phyloP scores from a whole-genome alignment of 164 flowering plant genomes.

The Liquidambar formosana region DNA sequence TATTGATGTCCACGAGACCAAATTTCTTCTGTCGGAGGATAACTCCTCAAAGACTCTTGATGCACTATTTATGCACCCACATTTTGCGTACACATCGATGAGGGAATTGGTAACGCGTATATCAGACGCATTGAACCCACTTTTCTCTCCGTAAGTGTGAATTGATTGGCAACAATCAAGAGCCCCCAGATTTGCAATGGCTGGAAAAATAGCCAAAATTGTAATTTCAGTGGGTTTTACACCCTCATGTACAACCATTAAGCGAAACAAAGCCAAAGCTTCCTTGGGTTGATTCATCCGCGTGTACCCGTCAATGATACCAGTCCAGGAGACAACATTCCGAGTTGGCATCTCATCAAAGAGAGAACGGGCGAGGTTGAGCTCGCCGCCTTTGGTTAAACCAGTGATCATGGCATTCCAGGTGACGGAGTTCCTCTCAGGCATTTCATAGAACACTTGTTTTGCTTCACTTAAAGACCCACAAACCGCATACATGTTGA shows the following conservation, averaged over 20 bases:
- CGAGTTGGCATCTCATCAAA: constrained; percentile 50
- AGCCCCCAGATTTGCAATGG: constrained; percentile 44
- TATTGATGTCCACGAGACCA: constrained; percentile 55
- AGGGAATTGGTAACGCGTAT: constrained; percentile 43
- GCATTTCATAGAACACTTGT: constrained; percentile 57
- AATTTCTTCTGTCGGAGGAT: constrained; percentile 21
- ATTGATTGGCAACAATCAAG: constrained; percentile 36
- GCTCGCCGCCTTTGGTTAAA: constrained; percentile 46
- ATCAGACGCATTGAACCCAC: constrained; percentile 35
- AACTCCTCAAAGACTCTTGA: constrained; percentile 35
- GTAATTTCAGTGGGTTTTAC: constrained; percentile 50
- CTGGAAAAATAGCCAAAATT: constrained; percentile 48
- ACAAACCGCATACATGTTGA: constrained; percentile 19
- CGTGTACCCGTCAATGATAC: constrained; percentile 57
- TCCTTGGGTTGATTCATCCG: constrained; percentile 28
- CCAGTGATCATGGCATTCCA: constrained; percentile 72
- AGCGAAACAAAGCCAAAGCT: constrained; percentile 45
- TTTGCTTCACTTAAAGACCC: constrained; percentile 24
- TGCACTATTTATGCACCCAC: constrained; percentile 44
- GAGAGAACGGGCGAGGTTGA: constrained; percentile 38
- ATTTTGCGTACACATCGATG: constrained; percentile 41
- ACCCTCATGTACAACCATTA: constrained; percentile 42
- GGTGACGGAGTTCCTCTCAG: constrained; percentile 48
- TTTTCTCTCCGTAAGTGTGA: constrained; percentile 53
- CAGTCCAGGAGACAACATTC: constrained; percentile 63